Percentiles rank a stretch among this genome's conserved stretches.
Conservation (phyloP, 108 stramenopile genomes). For the Skeletonema costatum region DNA sequence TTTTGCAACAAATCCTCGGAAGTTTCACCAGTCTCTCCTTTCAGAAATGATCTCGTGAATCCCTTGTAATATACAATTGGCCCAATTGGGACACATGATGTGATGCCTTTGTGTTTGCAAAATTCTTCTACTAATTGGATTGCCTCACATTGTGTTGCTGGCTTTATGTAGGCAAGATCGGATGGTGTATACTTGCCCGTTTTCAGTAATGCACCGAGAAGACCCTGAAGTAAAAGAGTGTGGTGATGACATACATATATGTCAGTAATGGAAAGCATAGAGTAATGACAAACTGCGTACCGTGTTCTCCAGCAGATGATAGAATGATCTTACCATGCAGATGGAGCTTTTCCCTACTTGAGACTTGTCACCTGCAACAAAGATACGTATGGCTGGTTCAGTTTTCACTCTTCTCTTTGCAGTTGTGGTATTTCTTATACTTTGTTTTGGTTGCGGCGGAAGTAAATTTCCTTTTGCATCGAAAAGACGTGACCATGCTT, state of each 20-base stretch:
- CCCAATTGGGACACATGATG: conserved; percentile 78
- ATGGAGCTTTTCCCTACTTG: conserved; percentile 94
- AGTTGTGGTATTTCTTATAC: background rate
- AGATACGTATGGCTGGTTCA: conserved; percentile 61
- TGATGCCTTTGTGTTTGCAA: conserved; percentile 84
- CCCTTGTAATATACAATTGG: conserved; percentile 97
- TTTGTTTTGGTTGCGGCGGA: conserved; percentile 4
- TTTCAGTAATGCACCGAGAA: conserved; percentile 42
- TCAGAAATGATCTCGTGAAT: conserved; percentile 94
- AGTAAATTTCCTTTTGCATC: conserved; percentile 18
- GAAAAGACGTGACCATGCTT: conserved; percentile 32
- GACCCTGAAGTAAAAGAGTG: background rate
- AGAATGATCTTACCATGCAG: conserved; percentile 83
- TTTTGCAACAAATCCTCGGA: conserved; percentile 72
- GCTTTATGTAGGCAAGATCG: conserved; percentile 96
- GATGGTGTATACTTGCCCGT: conserved; percentile 56
- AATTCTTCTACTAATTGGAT: conserved; percentile 87
- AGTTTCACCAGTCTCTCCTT: conserved; percentile 74
- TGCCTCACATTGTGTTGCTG: conserved; percentile 95
- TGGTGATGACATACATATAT: background rate
- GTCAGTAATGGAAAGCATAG: background rate
- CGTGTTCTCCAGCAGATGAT: conserved; percentile 26
- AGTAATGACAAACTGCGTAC: background rate
- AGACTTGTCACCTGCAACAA: conserved; percentile 88
- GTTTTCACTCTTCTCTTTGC: background rate